These are phyloP conservation scores for Coemansia sp. DNA, from an alignment of 192 early-diverging fungal genomes.

Conservation along the genomic window DNA sequence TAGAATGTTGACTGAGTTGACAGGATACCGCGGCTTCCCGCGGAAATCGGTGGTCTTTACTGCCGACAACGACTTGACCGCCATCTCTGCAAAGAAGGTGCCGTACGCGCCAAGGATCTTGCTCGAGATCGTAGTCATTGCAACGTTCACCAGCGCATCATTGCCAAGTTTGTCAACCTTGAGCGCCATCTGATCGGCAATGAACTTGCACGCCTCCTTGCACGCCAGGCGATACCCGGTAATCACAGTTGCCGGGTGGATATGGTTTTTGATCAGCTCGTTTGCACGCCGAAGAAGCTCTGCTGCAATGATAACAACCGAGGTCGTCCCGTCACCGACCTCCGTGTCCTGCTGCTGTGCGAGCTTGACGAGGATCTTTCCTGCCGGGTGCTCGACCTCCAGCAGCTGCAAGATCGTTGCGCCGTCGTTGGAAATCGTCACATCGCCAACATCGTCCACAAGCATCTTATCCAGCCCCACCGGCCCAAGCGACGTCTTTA, in stretches of 20 bases:
- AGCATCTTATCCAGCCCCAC: constrained; percentile 99
- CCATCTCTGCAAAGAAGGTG: constrained; percentile 95
- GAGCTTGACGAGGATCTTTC: constrained; percentile 93
- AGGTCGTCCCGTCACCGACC: constrained; percentile 99
- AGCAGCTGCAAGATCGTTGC: constrained; percentile 96
- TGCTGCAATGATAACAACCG: constrained; percentile 98
- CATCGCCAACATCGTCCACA: constrained; percentile 99
- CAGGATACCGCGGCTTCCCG: constrained; percentile 90
- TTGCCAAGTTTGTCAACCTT: constrained; percentile 93
- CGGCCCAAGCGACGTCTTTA: constrained; percentile 97
- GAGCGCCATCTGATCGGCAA: constrained; percentile 92
- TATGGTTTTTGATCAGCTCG: constrained; percentile 97
- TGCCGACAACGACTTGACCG: constrained; percentile 88
- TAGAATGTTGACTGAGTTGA: constrained; percentile 95
- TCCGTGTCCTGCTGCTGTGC: constrained; percentile 99
- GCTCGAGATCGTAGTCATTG: constrained; percentile 96
- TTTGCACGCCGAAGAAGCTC: constrained; percentile 95
- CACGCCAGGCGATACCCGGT: constrained; percentile 94
- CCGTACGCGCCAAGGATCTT: constrained; percentile 98
- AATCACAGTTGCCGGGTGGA: constrained; percentile 99
- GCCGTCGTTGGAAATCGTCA: constrained; percentile 99
- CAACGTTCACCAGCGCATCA: constrained; percentile 92
- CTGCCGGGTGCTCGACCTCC: constrained; percentile 99
- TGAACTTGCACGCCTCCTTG: constrained; percentile 98
- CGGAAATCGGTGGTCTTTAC: constrained; percentile 84